phyloP scores from a whole-genome alignment of 2,329 filamentous ascomycete species.

The Bisporella sp. region DNA sequence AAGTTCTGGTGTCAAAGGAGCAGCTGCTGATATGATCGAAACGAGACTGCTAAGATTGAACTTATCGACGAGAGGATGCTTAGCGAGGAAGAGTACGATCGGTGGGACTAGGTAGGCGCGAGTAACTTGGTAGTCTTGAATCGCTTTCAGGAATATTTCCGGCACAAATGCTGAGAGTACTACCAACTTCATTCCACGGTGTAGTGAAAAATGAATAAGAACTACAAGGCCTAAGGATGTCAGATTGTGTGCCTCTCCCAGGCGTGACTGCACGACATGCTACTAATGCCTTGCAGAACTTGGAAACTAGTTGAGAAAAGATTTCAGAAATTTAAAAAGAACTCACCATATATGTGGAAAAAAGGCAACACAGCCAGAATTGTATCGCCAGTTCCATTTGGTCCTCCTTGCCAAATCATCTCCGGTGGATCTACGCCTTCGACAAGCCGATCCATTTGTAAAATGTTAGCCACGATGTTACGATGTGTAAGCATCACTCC shows the following conservation, averaged over 20 bases:
- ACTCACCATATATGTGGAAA: slow-evolving; percentile 58
- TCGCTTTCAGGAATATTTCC: slow-evolving; percentile 63
- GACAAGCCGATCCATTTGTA: slow-evolving; percentile 44
- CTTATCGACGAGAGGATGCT: slow-evolving; percentile 66
- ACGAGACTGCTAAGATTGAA: slow-evolving; percentile 74
- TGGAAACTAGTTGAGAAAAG: too few species aligned
- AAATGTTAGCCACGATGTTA: slow-evolving; percentile 67
- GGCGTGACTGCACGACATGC: too few species aligned
- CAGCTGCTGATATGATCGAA: slow-evolving; percentile 78
- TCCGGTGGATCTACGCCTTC: slow-evolving; percentile 33
- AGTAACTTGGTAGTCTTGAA: slow-evolving; percentile 68
- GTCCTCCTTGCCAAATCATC: too few species aligned
- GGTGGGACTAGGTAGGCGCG: slow-evolving; percentile 77
- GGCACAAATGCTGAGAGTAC: slow-evolving; percentile 60
- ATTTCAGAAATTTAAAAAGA: background rate
- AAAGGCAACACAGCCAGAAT: slow-evolving; percentile 72
- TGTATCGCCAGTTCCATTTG: slow-evolving; percentile 6
- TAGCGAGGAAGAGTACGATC: slow-evolving; percentile 69
- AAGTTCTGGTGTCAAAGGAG: slow-evolving; percentile 71
- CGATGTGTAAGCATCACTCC: slow-evolving; percentile 73
- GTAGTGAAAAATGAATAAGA: slow-evolving; percentile 59
- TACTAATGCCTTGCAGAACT: too few species aligned
- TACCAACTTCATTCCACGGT: slow-evolving; percentile 53
- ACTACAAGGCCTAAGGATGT: slow-evolving; percentile 43
- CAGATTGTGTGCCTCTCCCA: background rate